Evolutionary conservation across 805 yeast species (phyloP), one percentile per base, ranked within the genome.

Genomic region (Teunomyces aglyptinius): DNA sequence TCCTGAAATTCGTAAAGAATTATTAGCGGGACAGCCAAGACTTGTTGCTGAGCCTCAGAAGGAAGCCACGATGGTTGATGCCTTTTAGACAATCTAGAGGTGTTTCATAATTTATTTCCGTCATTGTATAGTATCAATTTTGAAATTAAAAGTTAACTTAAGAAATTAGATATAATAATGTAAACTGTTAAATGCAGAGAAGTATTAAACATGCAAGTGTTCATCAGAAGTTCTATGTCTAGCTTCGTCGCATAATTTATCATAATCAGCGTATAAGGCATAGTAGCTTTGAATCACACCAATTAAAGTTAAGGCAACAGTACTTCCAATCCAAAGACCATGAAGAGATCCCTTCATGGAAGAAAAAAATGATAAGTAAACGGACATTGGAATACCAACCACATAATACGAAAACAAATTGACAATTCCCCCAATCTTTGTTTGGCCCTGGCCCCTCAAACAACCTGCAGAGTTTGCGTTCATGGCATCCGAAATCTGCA

Each of bases 1-100:
- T 2, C 96, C 96, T 2, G 99, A 92, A 64, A 89, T 92, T 44
- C 81, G 98, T 70, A 82, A 97, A 59, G 99, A 94, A 64, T 75
- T 94, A 52, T 70, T 87, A 53, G 96, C 97, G 16, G 98, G 98
- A 47, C 76, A 75, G 40, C 80, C 88, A 45, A 81, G 94, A 70
- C 73, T 75, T 40, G 59, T 61, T 31, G 53, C 59, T 22, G 49
- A 52, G n/a, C 52, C 57, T 15, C 41, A 50, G 2, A 63, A 65
- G 43, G 73, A 69, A 43, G 69, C 70, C 5, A 55, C 58, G 13
- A 70, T 71, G 75, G 61, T 62, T 35, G 71, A 70, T 54, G 75
- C 73, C 11, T 70, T 70, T 49, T 62, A 26, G 19, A 19, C 27
- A 20, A 24, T 35, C n/a, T 7, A 36, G 28, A 36, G 16, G 28